Conservation (phyloP, 2,329 filamentous ascomycete species). For the Ramularia collo-cygni region DNA sequence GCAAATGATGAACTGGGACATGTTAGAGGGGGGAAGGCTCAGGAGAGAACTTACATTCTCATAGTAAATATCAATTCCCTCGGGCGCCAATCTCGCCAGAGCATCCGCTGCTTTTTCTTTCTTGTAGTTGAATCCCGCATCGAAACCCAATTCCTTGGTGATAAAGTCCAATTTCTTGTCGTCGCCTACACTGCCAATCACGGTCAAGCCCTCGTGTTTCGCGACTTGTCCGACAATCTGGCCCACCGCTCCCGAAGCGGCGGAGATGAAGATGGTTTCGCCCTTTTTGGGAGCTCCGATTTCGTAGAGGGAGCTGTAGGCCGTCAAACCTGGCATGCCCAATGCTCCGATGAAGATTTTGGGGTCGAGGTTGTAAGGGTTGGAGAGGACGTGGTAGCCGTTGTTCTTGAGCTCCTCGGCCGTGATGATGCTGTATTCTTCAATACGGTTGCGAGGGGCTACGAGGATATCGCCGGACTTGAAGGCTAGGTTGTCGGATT, state of each 20-base stretch:
- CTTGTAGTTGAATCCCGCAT: constrained; percentile 83
- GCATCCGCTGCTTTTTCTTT: constrained; percentile 65
- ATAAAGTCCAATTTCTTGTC: constrained; percentile 76
- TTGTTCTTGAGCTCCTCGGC: constrained; percentile 35
- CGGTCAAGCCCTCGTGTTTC: constrained; percentile 70
- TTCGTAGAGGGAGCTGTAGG: constrained; percentile 66
- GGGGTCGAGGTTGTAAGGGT: constrained; percentile 60
- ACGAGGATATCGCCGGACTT: constrained; percentile 60
- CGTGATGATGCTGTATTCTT: constrained; percentile 58
- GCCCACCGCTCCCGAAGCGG: constrained; percentile 74
- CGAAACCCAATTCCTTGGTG: constrained; percentile 61
- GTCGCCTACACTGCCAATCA: constrained; percentile 73
- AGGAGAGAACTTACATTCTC: constrained; percentile 48
- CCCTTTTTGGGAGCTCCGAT: constrained; percentile 69
- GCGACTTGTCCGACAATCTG: constrained; percentile 78
- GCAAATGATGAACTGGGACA: no score
- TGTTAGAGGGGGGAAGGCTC: background rate
- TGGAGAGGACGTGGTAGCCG: constrained; percentile 51
- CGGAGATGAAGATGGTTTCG: constrained; percentile 75
- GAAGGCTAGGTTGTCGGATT: constrained; percentile 59
- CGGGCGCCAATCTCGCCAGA: constrained; percentile 61
- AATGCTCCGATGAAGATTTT: constrained; percentile 67
- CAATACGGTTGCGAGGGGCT: constrained; percentile 30
- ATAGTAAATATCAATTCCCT: constrained; percentile 78
- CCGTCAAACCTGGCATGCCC: constrained; percentile 72